Evolutionary conservation across 148 eudicot species (phyloP).

Genomic region (Nepenthes mirabilis): DNA sequence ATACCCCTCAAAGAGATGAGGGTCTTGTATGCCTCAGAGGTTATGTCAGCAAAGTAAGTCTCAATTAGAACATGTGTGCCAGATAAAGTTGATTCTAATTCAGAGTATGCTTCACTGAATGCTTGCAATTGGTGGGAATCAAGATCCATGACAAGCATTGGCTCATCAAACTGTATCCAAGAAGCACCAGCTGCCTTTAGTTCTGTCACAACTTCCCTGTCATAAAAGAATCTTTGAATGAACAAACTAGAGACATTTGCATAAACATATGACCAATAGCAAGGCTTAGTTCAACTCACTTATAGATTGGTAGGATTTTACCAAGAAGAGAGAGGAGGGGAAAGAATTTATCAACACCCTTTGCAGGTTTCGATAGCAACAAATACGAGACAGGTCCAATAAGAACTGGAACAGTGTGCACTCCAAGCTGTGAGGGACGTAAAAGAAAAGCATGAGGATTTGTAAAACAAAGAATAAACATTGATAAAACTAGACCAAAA

Average conservation of each 20-base stretch:
- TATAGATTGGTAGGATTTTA: conserved; percentile 48
- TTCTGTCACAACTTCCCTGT: conserved; percentile 52
- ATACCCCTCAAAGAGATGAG: conserved; percentile 40
- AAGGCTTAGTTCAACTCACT: conserved; percentile 12
- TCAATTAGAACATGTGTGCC: conserved; percentile 45
- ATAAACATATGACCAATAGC: not conserved
- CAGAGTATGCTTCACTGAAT: conserved; percentile 38
- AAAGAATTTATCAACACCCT: conserved; percentile 79
- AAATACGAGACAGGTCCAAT: conserved; percentile 58
- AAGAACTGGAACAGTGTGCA: conserved; percentile 49
- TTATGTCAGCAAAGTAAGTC: conserved; percentile 61
- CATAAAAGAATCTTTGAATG: not conserved
- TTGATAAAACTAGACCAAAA: conserved; percentile 71
- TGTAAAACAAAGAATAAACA: conserved; percentile 68
- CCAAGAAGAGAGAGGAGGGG: conserved; percentile 39
- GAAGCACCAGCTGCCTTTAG: conserved; percentile 26
- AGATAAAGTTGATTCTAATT: conserved; percentile 35
- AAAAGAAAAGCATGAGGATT: conserved; percentile 49
- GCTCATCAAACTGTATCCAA: conserved; percentile 77
- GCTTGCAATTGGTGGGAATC: conserved; percentile 42
- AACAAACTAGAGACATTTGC: conserved; percentile 18
- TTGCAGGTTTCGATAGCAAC: conserved; percentile 44
- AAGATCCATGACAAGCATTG: conserved; percentile 54
- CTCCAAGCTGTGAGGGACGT: conserved; percentile 39
- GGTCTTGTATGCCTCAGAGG: conserved; percentile 40